These are phyloP conservation scores for Leccinum boreale DNA, from an alignment of 768 basidiomycete genomes.

Conservation along the genomic window DNA sequence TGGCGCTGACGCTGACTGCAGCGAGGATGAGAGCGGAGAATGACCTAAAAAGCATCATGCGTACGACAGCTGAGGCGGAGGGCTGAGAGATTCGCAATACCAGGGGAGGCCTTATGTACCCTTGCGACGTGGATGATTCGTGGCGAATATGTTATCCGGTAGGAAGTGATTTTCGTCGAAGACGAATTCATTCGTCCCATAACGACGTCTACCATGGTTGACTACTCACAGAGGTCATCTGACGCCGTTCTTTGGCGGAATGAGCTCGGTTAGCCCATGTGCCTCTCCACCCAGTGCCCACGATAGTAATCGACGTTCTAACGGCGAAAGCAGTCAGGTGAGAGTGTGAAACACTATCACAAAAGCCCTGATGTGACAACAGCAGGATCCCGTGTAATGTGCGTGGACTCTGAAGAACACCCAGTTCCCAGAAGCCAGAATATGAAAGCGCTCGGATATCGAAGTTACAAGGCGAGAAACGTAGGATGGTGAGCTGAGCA, in stretches of 20 bases:
- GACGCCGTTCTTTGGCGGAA: not conserved
- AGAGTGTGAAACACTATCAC: not conserved
- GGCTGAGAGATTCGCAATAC: not conserved
- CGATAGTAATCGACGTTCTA: not conserved
- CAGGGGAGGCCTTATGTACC: conserved; percentile 9
- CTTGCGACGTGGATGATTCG: not conserved
- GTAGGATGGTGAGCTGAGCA: too few relatives aligned
- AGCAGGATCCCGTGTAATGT: not conserved
- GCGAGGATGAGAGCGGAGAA: conserved; percentile 13
- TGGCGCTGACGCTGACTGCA: conserved; percentile 10
- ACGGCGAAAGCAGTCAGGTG: not conserved
- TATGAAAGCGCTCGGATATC: not conserved
- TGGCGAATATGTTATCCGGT: conserved; percentile 7
- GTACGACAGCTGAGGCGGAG: not conserved
- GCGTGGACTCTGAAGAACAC: not conserved
- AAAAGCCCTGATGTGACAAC: not conserved
- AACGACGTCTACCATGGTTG: not conserved
- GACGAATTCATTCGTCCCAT: not conserved
- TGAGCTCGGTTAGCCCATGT: not conserved
- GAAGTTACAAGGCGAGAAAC: not conserved
- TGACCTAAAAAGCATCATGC: conserved; percentile 16
- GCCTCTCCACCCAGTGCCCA: not conserved
- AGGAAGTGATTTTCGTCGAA: not conserved
- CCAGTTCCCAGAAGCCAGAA: not conserved
- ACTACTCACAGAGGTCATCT: not conserved